Percentiles rank a stretch among this genome's conserved stretches.
Conservation (phyloP, 2,329 filamentous ascomycete genomes). For the Alternaria atra region DNA sequence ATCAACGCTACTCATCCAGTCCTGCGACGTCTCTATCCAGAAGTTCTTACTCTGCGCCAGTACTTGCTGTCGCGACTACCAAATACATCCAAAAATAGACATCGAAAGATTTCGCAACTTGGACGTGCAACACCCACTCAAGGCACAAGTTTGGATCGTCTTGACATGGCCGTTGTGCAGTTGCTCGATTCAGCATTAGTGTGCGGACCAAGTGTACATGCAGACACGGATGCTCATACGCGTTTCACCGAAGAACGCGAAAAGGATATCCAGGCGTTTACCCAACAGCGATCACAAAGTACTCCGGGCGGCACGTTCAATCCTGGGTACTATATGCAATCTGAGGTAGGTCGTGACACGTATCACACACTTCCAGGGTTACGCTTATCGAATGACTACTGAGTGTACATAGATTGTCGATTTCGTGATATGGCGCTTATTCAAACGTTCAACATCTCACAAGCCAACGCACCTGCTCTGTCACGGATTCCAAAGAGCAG, state of each 20-base stretch:
- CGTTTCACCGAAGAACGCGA: constrained; percentile 49
- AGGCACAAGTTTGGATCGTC: constrained; percentile 46
- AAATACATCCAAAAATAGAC: constrained; percentile 66
- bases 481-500: constrained; percentile 75
- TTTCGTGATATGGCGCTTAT: constrained; percentile 75
- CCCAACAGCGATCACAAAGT: constrained; percentile 53
- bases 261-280: constrained; percentile 55
- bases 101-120: constrained; percentile 56
- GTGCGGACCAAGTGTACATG: constrained; percentile 55
- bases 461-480: constrained; percentile 80
- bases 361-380: not conserved
- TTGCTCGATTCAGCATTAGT: constrained; percentile 77
- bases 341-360: constrained; percentile 52
- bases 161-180: constrained; percentile 55
- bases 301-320: constrained; percentile 41
- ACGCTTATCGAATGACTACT: constrained; percentile 15
- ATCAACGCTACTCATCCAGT: constrained; percentile 66
- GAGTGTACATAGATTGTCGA: constrained; percentile 56
- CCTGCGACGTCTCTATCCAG: constrained; percentile 72
- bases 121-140: constrained; percentile 24
- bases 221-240: constrained; percentile 58
- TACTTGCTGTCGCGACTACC: constrained; percentile 75
- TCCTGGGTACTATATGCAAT: constrained; percentile 49
- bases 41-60: constrained; percentile 72
- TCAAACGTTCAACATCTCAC: constrained; percentile 64